Base-by-base conservation (phyloP, 495 filamentous ascomycete genomes). In the Massariosphaeria phaeospora region DNA sequence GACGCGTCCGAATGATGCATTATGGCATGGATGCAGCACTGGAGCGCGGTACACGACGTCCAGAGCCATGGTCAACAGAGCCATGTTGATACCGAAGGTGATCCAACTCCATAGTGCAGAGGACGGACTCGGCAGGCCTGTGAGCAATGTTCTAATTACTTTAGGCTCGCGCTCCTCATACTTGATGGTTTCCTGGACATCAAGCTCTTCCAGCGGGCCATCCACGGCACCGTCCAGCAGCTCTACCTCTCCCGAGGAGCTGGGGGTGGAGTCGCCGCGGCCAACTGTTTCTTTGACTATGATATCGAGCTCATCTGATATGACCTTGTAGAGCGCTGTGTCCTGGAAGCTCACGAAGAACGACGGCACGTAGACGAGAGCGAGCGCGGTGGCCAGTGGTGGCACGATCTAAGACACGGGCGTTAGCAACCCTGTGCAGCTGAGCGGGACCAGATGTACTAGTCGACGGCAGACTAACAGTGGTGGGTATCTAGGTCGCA, bases 1-100 rank as follows among this genome's bases (percentile, higher is more conserved):
- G 26, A 95, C 72, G 12, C 91, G 77, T 15, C 83, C 84, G 63
- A 98, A 94, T 0, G 88, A 82, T 10, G 93, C 76, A 57, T 94
- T 84, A n/a, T 84, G 66, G 20, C 71, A 82, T 0, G 82, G 79
- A 66, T 95, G 75, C 33, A 84, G 74, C 34, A 83, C 69, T 9
- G 77, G 73, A 4, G 83, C 86, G 12, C 84, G 78, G 58, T 85
- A 85, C 9, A 90, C 75, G 34, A 89, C 75, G 66, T 98, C 93
- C 27, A 82, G 73, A 0, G 83, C 76, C 59, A 89, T 76, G 9
- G 80, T 67, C 12, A 87, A 74, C 17, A 89, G 73, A 1, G 77
- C 66, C 24, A 79, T 53, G 66, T 96, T 97, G 63, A 93, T 78
- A 20, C 79, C 62, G 8, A 87, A 77, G 0, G 87, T 89, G 8